Conservation (phyloP, 2,329 filamentous ascomycete species). For the Ascochyta viciae-villosae region DNA sequence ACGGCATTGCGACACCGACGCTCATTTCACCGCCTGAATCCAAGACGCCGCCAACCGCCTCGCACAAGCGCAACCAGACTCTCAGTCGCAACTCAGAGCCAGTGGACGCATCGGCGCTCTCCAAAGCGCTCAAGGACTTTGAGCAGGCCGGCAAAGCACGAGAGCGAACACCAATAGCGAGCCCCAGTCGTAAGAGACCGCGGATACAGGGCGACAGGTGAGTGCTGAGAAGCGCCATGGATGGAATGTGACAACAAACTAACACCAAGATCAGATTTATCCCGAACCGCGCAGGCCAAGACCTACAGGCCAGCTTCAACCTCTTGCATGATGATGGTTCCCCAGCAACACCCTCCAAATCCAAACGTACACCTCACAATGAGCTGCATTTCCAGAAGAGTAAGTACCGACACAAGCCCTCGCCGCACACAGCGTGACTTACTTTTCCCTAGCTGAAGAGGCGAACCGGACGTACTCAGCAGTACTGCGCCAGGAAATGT, state of each 20-base stretch:
- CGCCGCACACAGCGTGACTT: constrained; percentile 7
- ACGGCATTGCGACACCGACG: constrained; percentile 52
- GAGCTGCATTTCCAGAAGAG: constrained; percentile 95
- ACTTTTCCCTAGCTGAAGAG: constrained; percentile 72
- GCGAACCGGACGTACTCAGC: constrained; percentile 92
- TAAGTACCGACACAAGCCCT: constrained; percentile 23
- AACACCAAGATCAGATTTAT: constrained; percentile 73
- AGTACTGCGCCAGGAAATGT: constrained; percentile 87
- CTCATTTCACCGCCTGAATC: constrained; percentile 64
- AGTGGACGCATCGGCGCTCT: constrained; percentile 65
- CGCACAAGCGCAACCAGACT: constrained; percentile 55
- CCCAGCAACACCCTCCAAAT: constrained; percentile 85
- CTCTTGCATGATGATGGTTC: constrained; percentile 91
- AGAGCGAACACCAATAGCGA: constrained; percentile 69
- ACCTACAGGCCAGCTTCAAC: constrained; percentile 91
- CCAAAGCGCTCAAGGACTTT: constrained; percentile 67
- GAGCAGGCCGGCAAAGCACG: constrained; percentile 65
- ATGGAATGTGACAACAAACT: background rate
- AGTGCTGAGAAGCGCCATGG: constrained; percentile 1
- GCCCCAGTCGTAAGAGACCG: constrained; percentile 73
- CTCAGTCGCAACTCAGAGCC: constrained; percentile 57
- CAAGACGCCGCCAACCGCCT: constrained; percentile 66
- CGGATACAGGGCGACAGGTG: constrained; percentile 66
- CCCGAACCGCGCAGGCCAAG: constrained; percentile 89
- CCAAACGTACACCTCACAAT: constrained; percentile 82